These are phyloP conservation scores for Boletus eberwhitei DNA, from an alignment of 768 basidiomycete genomes.

Conservation along the genomic window DNA sequence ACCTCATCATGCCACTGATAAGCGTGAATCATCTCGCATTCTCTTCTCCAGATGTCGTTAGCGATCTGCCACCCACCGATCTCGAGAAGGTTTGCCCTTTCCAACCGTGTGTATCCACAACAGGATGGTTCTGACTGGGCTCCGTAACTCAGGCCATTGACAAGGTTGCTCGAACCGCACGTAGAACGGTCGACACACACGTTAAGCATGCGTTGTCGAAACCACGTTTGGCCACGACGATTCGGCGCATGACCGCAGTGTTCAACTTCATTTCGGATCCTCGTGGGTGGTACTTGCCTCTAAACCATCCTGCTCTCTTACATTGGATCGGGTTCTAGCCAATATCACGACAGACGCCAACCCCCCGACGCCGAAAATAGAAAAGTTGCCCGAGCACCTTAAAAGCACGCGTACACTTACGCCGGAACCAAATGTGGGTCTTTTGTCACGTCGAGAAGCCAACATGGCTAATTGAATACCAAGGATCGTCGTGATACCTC, in stretches of 20 bases:
- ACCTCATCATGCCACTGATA: slow-evolving; percentile 74
- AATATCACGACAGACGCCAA: slow-evolving; percentile 45
- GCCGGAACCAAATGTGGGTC: slow-evolving; percentile 23
- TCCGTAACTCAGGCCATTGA: slow-evolving; percentile 53
- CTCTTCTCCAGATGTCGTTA: slow-evolving; percentile 53
- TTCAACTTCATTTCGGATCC: slow-evolving; percentile 64
- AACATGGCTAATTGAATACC: slow-evolving; percentile 6
- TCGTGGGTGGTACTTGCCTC: slow-evolving; percentile 46
- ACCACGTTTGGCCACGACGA: slow-evolving; percentile 62
- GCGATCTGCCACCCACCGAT: slow-evolving; percentile 53
- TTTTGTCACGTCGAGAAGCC: background rate
- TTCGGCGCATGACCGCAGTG: slow-evolving; percentile 69
- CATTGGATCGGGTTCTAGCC: slow-evolving; percentile 39
- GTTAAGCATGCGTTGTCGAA: slow-evolving; percentile 68
- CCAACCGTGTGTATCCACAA: slow-evolving; percentile 3
- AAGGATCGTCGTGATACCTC: slow-evolving; percentile 15
- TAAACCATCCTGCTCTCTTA: slow-evolving; percentile 3
- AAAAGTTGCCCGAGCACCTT: slow-evolving; percentile 1
- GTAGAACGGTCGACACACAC: slow-evolving; percentile 67
- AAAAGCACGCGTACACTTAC: slow-evolving; percentile 1
- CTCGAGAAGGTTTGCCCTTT: slow-evolving; percentile 56
- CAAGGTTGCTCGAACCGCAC: slow-evolving; percentile 64
- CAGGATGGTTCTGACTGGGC: slow-evolving; percentile 2
- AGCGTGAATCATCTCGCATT: slow-evolving; percentile 68
- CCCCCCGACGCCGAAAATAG: slow-evolving; percentile 31